Base-by-base conservation (phyloP, 768 basidiomycete species). In the Lentinula lateritia region DNA sequence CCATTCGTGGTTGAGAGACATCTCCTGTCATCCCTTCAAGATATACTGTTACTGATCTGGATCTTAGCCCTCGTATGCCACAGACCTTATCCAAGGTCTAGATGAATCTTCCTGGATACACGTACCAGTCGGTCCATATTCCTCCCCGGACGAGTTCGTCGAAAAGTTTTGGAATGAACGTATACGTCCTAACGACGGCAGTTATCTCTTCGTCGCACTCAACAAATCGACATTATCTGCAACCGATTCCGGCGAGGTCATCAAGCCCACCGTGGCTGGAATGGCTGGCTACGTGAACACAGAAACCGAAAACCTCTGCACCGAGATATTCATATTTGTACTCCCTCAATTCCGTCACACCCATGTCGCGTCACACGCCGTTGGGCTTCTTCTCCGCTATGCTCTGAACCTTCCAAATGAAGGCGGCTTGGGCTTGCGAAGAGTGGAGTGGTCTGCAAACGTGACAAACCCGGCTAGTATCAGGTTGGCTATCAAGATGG, bases 391-490 rank as follows among this genome's bases (percentile, higher is more conserved):
- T 46, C 67, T 89, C 41, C 68, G 68, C 15, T 77, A 78, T 60
- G 70, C 74, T 36, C 62, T 78, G 46, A 69, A 78, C 62, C 53
- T 70, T 0, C 78, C 78, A 28, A n/a, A 36, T 9, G 39, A 42
- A 16, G 76, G 77, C 3, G 83, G 82, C 1, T 69, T 86, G 12
- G 79, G 81, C 0, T 72, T 85, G 56, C 75, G 85, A 2, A 76
- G 86, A 10, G 80, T 85, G 0, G 79, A 79, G 53, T 89, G 85
- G 81, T 76, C 74, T 42, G 71, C 83, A 8, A 74, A 81, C 52
- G 71, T 75, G 6, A 58, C 64, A 15, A 88, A 88, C 65, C 53
- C 45, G 5, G 70, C 73, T 2, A 84, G 83, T 52, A 69, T 83
- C 1, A 53, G 63, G 12, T 71, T 78, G 0, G 88, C 86, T 3